Base-by-base conservation (phyloP, 352 stramenopile genomes). In the Phytophthora parvispora region DNA sequence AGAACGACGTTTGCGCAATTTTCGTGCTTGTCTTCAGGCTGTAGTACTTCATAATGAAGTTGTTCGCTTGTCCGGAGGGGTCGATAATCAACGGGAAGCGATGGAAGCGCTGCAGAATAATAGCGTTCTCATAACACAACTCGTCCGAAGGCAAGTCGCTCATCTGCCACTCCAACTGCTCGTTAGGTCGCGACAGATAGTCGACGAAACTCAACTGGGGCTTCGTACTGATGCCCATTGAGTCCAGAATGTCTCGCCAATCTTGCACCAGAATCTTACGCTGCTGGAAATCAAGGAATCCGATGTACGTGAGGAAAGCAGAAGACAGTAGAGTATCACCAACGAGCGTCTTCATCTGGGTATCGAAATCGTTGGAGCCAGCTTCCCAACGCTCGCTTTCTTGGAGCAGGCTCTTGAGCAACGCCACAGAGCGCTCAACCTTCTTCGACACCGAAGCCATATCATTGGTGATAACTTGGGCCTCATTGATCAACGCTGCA, bases 51-150 rank as follows among this genome's bases (percentile, higher is more conserved):
- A 99, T 97, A 52, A 99, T 92, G 74, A 99, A 99, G 66, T 97
- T 93, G 67, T 98, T 98, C 2, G 98, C 98, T 82, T 99, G 93
- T 3, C 98, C 98, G 15, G 97, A 99, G 18, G 99, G 99, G 81
- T 99, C 98, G 48, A 99, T 98, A 38, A 99, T 97, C 31, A 99
- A 83, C 34, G 98, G 98, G 78, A 99, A 99, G 5, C 99, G 88
- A 65, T 98, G 91, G 77, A 98, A 99, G 12, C 97, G 87, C 69
- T 99, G 88, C 32, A 99, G 74, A 69, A 99, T 99, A 55, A 99
- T 99, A 9, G 97, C 98, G 79, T 99, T 99, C 74, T 99, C 98
- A 55, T 99, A 92, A 84, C 95, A 99, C 5, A 99, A 79, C 48
- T 98, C 92, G 65, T 99, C 99, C 4, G 90, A 91, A 7, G 98